Evolutionary conservation across 2,329 filamentous ascomycete species (phyloP), one percentile per base, ranked within the genome.

Genomic region (Claviceps sp.): DNA sequence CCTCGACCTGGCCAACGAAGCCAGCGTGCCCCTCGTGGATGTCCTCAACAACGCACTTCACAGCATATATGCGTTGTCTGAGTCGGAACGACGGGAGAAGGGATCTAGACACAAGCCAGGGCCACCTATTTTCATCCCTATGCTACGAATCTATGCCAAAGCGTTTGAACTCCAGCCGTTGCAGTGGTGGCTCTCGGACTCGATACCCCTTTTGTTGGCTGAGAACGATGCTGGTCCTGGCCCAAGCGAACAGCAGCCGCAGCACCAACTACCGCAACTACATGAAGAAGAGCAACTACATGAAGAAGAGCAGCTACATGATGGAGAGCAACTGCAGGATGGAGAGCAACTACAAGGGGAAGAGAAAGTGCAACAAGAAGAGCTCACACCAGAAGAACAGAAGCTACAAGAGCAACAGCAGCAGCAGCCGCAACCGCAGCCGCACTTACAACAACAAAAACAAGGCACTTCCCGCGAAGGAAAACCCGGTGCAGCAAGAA

Each of bases 91-190:
- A 1, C 56, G 55, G 2, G 58, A 65, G 22, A 60, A 57, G 50
- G 59, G 63, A 38, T 54, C 60, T 52, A 49, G 56, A 22, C 50
- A 63, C 52, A 62, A 68, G 46, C 63, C 67, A 57, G 54, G 62
- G 26, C 50, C 70, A 48, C 66, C 69, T 8, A 55, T 68, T n/a
- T 71, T 80, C 59, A 61, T 61, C 39, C 64, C 69, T 1, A 74
- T 79, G 73, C 61, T 79, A 5, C 65, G 67, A 9, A 60, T 74
- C 3, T 81, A 78, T 55, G 58, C 66, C 34, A 73, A 71, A 52
- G 67, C 72, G 45, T 80, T 76, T 57, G 61, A 71, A 6, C 56
- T 73, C 0, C 68, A 64, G 16, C 71, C 74, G 6, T 60, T 80
- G 22, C 68, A 74, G 53, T 62, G 59, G 59, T 62, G 68, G 52